Evolutionary conservation across 176 grass and related monocot genomes (phyloP).

Genomic region (Paspalum vaginatum): DNA sequence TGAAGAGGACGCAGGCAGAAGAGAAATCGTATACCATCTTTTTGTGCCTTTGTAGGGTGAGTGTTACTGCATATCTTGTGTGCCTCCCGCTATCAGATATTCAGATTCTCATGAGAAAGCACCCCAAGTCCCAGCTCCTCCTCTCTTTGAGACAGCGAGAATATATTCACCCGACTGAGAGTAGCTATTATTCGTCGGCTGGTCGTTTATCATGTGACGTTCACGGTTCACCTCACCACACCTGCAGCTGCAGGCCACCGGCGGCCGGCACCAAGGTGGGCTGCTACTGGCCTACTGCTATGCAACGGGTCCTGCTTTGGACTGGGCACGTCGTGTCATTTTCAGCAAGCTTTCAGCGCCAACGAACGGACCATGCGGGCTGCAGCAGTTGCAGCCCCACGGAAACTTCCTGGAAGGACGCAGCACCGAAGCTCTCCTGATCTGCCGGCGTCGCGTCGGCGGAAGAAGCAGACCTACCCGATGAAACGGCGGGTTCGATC

Average conservation of each 20-base stretch:
- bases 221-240: not conserved
- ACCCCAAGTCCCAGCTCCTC: not conserved
- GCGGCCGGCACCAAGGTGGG: not conserved
- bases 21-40: too few relatives aligned
- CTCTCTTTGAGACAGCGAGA: not conserved
- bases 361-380: not conserved
- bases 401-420: conserved; percentile 39
- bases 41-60: not conserved
- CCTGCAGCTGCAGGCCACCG: not conserved
- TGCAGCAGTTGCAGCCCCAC: not conserved
- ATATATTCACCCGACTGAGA: not conserved
- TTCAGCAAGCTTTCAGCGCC: not conserved
- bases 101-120: not conserved
- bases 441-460: not conserved
- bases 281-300: not conserved
- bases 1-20: too few relatives aligned
- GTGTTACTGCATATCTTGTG: not conserved
- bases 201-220: not conserved
- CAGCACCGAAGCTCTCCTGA: too few relatives aligned
- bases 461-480: too few relatives aligned
- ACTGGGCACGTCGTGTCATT: conserved; percentile 16
- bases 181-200: too few relatives aligned
- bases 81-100: not conserved
- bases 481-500: not conserved
- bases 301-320: not conserved